phyloP scores from a whole-genome alignment of 148 eudicot species.

The Rhododendron henanense region DNA sequence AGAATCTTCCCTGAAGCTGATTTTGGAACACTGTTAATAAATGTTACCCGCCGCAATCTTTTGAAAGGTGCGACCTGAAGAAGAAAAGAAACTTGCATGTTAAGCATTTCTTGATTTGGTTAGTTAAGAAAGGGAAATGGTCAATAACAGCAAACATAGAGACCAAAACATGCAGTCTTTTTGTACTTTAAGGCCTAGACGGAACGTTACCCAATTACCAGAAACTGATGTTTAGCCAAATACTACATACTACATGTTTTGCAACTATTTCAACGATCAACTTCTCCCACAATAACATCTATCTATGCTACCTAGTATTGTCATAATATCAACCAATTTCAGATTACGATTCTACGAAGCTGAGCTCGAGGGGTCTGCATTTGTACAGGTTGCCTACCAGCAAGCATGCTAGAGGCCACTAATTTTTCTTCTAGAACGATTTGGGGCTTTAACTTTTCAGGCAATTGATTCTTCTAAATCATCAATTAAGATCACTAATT shows the following conservation, averaged over 20 bases:
- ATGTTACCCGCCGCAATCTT: slow-evolving; percentile 50
- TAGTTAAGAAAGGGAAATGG: not conserved
- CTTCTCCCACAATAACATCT: not conserved
- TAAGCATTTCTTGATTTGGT: not conserved
- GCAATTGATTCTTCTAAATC: not conserved
- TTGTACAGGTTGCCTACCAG: not conserved
- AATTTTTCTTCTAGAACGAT: not conserved
- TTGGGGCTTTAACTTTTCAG: not conserved
- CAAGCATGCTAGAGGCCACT: not conserved
- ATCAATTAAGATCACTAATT: not conserved
- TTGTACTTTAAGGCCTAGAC: not conserved
- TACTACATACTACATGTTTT: not conserved
- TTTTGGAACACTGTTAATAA: slow-evolving; percentile 45
- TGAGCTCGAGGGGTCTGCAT: not conserved
- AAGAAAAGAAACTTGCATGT: not conserved
- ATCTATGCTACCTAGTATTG: not conserved
- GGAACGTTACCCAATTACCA: not conserved
- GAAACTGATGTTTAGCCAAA: not conserved
- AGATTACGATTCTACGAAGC: not conserved
- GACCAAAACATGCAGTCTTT: not conserved
- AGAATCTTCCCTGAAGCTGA: slow-evolving; percentile 61
- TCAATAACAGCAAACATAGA: not conserved
- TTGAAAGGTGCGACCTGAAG: slow-evolving; percentile 71
- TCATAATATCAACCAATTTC: not conserved
- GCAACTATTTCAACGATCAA: not conserved